Conservation (phyloP, 768 basidiomycete species). For the Tulasnella sp. region DNA sequence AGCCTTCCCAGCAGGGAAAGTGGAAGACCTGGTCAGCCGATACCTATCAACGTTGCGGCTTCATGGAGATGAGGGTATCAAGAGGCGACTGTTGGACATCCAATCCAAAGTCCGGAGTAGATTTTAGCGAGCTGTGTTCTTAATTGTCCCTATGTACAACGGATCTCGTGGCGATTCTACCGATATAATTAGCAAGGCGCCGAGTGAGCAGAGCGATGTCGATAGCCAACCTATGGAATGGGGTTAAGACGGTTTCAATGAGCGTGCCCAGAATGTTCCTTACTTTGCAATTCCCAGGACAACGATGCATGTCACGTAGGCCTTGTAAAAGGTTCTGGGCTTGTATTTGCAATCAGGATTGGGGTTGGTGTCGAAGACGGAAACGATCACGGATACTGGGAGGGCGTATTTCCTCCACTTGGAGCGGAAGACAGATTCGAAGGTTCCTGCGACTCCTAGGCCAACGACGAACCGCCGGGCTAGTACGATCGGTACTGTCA, state of each 20-base stretch:
- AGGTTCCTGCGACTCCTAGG: neutral
- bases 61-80: constrained; percentile 19
- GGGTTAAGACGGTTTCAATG: neutral
- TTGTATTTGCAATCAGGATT: neutral
- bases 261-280: neutral
- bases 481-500: neutral
- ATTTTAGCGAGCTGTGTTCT: constrained; percentile 25
- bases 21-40: constrained; percentile 72
- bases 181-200: neutral
- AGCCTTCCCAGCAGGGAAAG: constrained; percentile 77
- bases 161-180: constrained; percentile 11
- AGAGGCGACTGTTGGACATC: constrained; percentile 31
- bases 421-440: constrained; percentile 1
- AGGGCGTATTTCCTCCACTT: neutral
- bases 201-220: neutral
- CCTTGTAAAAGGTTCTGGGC: neutral
- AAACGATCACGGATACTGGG: neutral
- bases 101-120: constrained; percentile 33
- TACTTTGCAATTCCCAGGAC: constrained; percentile 1
- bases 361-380: neutral
- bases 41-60: constrained; percentile 65
- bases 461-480: constrained; percentile 25
- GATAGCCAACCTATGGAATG: neutral
- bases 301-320: constrained; percentile 5
- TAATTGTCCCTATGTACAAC: constrained; percentile 15